Evolutionary conservation across 208 protist species (phyloP), one percentile per base, ranked within the genome.

Genomic region (Acanthamoeba triangularis): DNA sequence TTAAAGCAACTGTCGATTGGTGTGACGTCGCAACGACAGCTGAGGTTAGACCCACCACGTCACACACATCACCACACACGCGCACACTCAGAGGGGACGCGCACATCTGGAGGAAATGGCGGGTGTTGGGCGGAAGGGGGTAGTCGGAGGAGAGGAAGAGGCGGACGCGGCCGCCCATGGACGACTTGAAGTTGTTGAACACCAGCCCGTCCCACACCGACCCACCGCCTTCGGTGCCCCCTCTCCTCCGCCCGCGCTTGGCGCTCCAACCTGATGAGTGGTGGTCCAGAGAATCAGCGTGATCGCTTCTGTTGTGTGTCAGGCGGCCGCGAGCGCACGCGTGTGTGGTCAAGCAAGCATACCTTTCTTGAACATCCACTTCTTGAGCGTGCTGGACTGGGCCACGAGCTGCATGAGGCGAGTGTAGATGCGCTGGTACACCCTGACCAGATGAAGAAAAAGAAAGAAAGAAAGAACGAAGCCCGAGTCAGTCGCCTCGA

Each of bases 51-150:
- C 3, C 30, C 3, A 41, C 28, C 35, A 76, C 37, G 30, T 25
- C 0, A 44, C 28, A 44, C 37, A 23, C 33, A 0, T 44, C 33
- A 76, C 5, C 1, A 1, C 28, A 1, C 16, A 23, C 59, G 63
- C 14, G 63, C 13, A 28, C 63, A 33, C 4, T 3, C n/a, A 44
- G 44, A 95, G 47, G 13, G 28, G n/a, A 33, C 52, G 52, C 10
- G n/a, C 35, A 94, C 91, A 95, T 95, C n/a, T 95, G 44, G 11
- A 95, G 52, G 56, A 95, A 95, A 10, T 85, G 69, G 7, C 74
- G 91, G 10, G 91, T 95, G 76, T 35, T 28, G 25, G 76, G 49
- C 35, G 52, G 72, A 23, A 95, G 91, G 3, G 72, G 76, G 25
- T 49, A 44, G 33, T 85, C 91, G 28, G 54, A 87, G 28, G 91